Base-by-base conservation (phyloP, 257 asterid genomes). In the Solanum medicagineum region DNA sequence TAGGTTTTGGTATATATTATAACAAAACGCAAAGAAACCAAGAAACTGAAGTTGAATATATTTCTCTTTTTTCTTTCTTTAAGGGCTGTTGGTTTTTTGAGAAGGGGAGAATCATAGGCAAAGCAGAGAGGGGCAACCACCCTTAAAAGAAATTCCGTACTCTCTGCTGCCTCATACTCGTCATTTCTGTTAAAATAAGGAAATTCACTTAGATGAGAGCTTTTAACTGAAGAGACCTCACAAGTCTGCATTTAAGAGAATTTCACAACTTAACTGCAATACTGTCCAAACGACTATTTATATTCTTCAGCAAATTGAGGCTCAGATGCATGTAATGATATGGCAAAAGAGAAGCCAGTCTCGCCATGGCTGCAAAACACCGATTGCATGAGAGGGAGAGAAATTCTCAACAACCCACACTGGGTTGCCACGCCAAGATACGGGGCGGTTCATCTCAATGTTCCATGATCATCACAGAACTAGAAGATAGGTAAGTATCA, bases 61-160 rank as follows among this genome's bases (percentile, higher is more conserved):
- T 75, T 40, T 59, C 32, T 45, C 19, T 19, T 6, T 7, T 44
- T 45, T 1, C 44, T 29, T 24, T 16, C 24, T 22, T n/a, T 16
- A 85, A 65, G 74, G 81, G 59, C 59, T 80, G 36, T 85, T 54
- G 40, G 15, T 51, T 54, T n/a, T 13, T 80, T 83, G 13, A 51
- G 45, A 22, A 32, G 5, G 2, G 45, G 12, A 22, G 45, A 71
- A 84, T 70, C 87, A 83, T 57, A 7, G 90, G 89, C 88, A 24
- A 70, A 26, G 66, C 88, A 88, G 88, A 90, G 86, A 90, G 90
- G 88, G 89, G 92, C 91, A 92, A 91, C 92, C 91, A 83, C 92
- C 93, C 92, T 87, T 86, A n/a, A 85, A 80, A 65, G 86, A 86
- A 83, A 73, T 29, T 88, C 89, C 85, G 20, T 22, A 29, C 65